Evolutionary conservation across 148 eudicot genomes (phyloP).

Genomic region (Talinum fruticosum): DNA sequence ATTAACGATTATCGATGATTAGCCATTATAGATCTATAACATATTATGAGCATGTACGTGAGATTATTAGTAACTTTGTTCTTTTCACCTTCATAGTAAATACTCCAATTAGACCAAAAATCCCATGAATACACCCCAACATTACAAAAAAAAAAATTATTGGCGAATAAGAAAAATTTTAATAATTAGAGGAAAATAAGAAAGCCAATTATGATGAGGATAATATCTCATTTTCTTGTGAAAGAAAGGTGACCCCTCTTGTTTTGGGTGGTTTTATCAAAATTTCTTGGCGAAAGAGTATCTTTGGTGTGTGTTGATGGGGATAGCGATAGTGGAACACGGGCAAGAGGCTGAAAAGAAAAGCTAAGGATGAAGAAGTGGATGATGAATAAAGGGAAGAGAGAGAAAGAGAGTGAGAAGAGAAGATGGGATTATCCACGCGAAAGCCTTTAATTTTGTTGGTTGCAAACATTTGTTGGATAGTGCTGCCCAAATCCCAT

Average conservation of each 20-base stretch:
- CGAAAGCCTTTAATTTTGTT: conserved; percentile 15
- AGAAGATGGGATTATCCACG: conserved; percentile 26
- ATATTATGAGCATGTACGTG: too few relatives aligned
- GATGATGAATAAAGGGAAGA: conserved; percentile 16
- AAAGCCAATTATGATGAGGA: not conserved
- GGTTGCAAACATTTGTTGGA: conserved; percentile 10
- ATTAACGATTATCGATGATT: too few relatives aligned
- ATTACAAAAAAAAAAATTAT: too few relatives aligned
- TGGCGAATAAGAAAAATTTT: too few relatives aligned
- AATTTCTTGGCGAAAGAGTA: not conserved
- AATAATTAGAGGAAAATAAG: not conserved
- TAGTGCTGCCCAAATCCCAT: conserved; percentile 8
- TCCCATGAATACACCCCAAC: too few relatives aligned
- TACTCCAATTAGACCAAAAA: too few relatives aligned
- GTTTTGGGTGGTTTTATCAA: not conserved
- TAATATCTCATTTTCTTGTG: not conserved
- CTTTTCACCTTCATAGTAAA: too few relatives aligned
- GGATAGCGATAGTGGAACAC: conserved; percentile 9
- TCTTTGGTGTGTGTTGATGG: not conserved
- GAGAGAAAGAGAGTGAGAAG: not conserved
- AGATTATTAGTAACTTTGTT: too few relatives aligned
- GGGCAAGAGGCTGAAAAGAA: conserved; percentile 22
- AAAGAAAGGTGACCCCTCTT: not conserved
- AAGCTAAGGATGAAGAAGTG: conserved; percentile 26
- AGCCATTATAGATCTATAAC: too few relatives aligned